These are phyloP conservation scores for Amphirosellinia nigrospora DNA, from an alignment of 495 filamentous ascomycete genomes.

Conservation along the genomic window DNA sequence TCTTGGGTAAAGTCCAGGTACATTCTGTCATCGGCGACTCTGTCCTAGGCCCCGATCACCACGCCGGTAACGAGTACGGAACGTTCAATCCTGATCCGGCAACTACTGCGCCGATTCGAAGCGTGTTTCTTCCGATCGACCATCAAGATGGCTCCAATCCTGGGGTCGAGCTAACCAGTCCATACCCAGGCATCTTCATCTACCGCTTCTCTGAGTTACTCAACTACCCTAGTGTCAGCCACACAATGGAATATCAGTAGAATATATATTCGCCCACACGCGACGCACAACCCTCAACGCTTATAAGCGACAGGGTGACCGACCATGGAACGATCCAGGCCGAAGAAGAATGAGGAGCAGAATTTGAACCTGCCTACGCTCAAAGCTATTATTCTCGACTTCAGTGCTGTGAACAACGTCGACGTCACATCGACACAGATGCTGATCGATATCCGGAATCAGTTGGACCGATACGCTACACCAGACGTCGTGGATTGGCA, in stretches of 20 bases:
- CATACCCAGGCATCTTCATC: conserved; percentile 95
- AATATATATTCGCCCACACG: conserved; percentile 75
- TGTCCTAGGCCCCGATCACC: conserved; percentile 64
- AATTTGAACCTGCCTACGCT: conserved; percentile 67
- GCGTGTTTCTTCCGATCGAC: conserved; percentile 89
- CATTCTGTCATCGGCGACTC: conserved; percentile 89
- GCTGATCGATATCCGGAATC: conserved; percentile 96
- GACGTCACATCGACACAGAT: conserved; percentile 95
- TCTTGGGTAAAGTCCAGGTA: conserved; percentile 87
- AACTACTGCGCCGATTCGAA: conserved; percentile 53
- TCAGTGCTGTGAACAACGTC: conserved; percentile 94
- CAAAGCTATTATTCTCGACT: conserved; percentile 93
- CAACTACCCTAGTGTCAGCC: conserved; percentile 93
- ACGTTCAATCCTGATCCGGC: conserved; percentile 49
- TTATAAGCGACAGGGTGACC: conserved; percentile 74
- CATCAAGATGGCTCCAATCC: conserved; percentile 93
- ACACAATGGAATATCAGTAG: conserved; percentile 81
- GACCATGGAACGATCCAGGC: conserved; percentile 96
- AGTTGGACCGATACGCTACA: conserved; percentile 85
- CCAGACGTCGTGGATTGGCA: conserved; percentile 95
- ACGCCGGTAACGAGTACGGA: conserved; percentile 52
- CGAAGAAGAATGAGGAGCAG: conserved; percentile 47
- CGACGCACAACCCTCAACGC: conserved; percentile 74
- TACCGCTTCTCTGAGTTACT: conserved; percentile 97
- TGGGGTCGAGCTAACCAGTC: conserved; percentile 74